phyloP scores from a whole-genome alignment of 495 filamentous ascomycete genomes.

The Podospora sp. region DNA sequence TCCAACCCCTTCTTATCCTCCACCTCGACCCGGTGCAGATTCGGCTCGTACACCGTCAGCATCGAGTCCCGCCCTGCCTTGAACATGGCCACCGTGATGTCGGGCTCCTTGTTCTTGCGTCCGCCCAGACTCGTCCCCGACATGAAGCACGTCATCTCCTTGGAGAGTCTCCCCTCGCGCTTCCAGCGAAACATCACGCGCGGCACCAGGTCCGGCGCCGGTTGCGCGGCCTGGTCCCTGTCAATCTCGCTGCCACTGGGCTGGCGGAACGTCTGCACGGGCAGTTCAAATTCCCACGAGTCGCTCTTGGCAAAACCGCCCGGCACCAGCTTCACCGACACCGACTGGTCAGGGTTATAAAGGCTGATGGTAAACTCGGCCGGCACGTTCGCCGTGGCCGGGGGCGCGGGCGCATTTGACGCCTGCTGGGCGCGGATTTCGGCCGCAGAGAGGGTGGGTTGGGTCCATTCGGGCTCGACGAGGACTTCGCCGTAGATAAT shows the following conservation, averaged over 20 bases:
- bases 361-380: constrained; percentile 80
- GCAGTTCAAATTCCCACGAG: constrained; percentile 91
- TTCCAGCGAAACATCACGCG: constrained; percentile 88
- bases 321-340: constrained; percentile 68
- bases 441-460: constrained; percentile 76
- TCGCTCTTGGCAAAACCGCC: constrained; percentile 77
- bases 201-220: constrained; percentile 69
- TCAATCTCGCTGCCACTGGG: constrained; percentile 79
- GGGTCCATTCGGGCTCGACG: constrained; percentile 81
- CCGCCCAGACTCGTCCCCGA: constrained; percentile 73
- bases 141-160: constrained; percentile 78
- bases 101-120: constrained; percentile 82
- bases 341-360: constrained; percentile 90
- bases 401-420: not conserved
- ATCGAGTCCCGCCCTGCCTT: constrained; percentile 48
- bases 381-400: constrained; percentile 72
- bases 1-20: constrained; percentile 95
- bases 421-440: constrained; percentile 68
- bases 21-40: constrained; percentile 84
- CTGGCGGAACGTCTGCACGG: constrained; percentile 77
- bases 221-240: constrained; percentile 61
- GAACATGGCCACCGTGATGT: constrained; percentile 90
- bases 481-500: constrained; percentile 86
- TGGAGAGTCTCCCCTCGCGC: constrained; percentile 80
- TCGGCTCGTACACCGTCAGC: constrained; percentile 89